Evolutionary conservation across 225 moss, liverwort and hornwort species (phyloP), one percentile per base, ranked within the genome.

Genomic region (Bryoerythrophyllum caledonicum): DNA sequence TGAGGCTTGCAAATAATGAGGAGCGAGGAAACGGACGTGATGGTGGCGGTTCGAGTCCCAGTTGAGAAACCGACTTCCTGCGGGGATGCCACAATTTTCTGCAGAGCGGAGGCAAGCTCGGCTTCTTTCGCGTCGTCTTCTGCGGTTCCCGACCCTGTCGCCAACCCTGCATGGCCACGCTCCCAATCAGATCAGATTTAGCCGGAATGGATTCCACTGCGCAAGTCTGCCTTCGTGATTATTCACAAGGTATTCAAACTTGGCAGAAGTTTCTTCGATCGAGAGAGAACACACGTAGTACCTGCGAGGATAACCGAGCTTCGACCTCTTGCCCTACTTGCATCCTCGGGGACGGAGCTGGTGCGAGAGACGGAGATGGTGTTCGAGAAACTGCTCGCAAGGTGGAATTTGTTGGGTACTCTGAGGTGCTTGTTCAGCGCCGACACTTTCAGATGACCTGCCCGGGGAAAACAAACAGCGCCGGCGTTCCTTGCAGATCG

Each of bases 41-140:
- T 82, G 67, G 83, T 86, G 27, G 83, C 90, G 61, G 86, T 85
- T 41, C 94, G 89, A 60, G 85, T 94, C 67, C 91, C 92, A 54
- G 48, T 76, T 68, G 89, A 89, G 48, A 89, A 83, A 65, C 89
- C 86, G 65, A 89, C 78, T 17, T 81, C 83, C 21, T 86, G 70
- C 30, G 86, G 86, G 52, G 83, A 83, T 10, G 83, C 71, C 53
- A 89, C 83, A 41, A 88, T 88, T 66, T 83, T 81, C 83, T 83
- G 81, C 57, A 89, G 40, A 64, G 89, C 84, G 6, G 80, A 82
- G 7, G 89, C 84, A 52, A 89, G 79, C 37, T 87, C 78, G 27
- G 84, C 82, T 75, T 89, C 89, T 81, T 89, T 87, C 26, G 82
- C 82, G 57, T 84, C 80, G 32, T 89, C 89, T 17, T 87, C 89